A percentile compares a stretch with the other conserved stretches of the same genome.
phyloP scores from a whole-genome alignment of 768 basidiomycete species.

The Pleurotus tuber-regium region DNA sequence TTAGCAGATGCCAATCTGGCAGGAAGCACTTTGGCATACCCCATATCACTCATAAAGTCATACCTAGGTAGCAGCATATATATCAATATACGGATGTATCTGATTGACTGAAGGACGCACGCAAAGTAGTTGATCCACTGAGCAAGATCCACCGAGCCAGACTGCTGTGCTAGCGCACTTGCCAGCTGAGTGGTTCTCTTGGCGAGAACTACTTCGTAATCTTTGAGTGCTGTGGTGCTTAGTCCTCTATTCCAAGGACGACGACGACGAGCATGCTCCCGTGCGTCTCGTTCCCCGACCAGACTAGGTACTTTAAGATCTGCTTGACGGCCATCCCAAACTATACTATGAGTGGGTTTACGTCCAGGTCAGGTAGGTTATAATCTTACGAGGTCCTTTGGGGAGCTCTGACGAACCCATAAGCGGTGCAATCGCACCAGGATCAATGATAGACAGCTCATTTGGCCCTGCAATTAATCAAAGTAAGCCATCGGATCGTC shows the following conservation, averaged over 20 bases:
- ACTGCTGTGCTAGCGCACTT: conserved; percentile 28
- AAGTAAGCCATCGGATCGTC: neutral
- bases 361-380: neutral
- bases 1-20: too few relatives aligned
- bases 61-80: too few relatives aligned
- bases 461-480: conserved; percentile 46
- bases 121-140: conserved; percentile 37
- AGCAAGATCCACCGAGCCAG: conserved; percentile 27
- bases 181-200: conserved; percentile 38
- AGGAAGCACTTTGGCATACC: too few relatives aligned
- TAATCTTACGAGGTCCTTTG: conserved; percentile 53
- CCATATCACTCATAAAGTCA: conserved; percentile 44
- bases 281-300: conserved; percentile 31
- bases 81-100: too few relatives aligned
- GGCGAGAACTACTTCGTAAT: conserved; percentile 40
- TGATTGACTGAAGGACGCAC: too few relatives aligned
- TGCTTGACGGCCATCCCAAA: conserved; percentile 52
- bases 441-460: conserved; percentile 50
- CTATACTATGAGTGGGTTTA: conserved; percentile 22
- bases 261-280: conserved; percentile 43
- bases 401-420: conserved; percentile 51
- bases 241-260: conserved; percentile 51
- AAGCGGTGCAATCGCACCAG: conserved; percentile 38
- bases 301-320: conserved; percentile 33
- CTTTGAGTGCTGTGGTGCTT: conserved; percentile 42